Evolutionary conservation across 306 rosid species (phyloP).

Genomic region (Gastrolobium villosum): DNA sequence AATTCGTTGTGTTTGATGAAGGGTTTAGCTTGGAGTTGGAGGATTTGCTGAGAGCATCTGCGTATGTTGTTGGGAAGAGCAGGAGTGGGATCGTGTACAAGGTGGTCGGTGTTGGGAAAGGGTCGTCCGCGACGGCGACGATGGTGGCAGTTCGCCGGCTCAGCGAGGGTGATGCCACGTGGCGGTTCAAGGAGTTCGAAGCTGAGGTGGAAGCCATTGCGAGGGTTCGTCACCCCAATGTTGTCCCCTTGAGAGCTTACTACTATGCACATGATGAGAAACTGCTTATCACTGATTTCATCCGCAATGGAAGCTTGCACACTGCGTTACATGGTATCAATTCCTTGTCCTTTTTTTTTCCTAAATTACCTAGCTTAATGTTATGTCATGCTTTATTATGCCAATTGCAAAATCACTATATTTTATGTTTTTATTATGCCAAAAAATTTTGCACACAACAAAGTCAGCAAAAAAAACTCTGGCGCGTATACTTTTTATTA

Average conservation of each 20-base stretch:
- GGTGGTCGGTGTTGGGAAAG: slow-evolving; percentile 70
- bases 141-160: slow-evolving; percentile 79
- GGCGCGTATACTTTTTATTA: too few species aligned
- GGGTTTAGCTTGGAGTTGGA: slow-evolving; percentile 78
- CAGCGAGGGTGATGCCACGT: slow-evolving; percentile 76
- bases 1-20: slow-evolving; percentile 73
- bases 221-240: slow-evolving; percentile 79
- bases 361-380: too few species aligned
- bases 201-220: slow-evolving; percentile 77
- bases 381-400: neutral
- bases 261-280: slow-evolving; percentile 84
- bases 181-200: slow-evolving; percentile 81
- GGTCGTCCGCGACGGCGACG: slow-evolving; percentile 53
- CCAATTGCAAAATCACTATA: slow-evolving; percentile 11
- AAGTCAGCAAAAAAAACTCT: too few species aligned
- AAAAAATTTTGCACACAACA: too few species aligned
- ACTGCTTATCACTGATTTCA: slow-evolving; percentile 71
- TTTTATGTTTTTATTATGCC: too few species aligned
- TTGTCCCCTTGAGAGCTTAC: slow-evolving; percentile 76
- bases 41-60: slow-evolving; percentile 87
- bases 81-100: slow-evolving; percentile 80
- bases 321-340: slow-evolving; percentile 70
- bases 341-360: neutral
- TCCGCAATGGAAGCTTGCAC: slow-evolving; percentile 82
- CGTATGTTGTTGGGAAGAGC: slow-evolving; percentile 89